Evolutionary conservation across 768 basidiomycete species (phyloP).

Genomic region (Podaxis sp.): DNA sequence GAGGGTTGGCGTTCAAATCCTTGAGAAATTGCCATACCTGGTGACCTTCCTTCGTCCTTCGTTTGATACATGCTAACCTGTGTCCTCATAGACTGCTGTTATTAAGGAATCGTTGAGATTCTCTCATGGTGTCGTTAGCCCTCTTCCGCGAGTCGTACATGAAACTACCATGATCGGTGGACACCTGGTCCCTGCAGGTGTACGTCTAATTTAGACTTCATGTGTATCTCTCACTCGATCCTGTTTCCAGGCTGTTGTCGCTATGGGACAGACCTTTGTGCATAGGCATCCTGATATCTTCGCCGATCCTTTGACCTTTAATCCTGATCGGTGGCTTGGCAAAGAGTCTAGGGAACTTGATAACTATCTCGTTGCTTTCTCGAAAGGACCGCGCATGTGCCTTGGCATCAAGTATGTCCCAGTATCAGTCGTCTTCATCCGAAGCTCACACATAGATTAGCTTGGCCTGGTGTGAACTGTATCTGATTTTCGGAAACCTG

Average conservation of each 20-base stretch:
- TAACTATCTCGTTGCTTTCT: slow-evolving; percentile 41
- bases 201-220: slow-evolving; percentile 19
- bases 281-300: slow-evolving; percentile 41
- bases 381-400: slow-evolving; percentile 45
- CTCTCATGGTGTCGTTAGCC: slow-evolving; percentile 37
- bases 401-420: slow-evolving; percentile 41
- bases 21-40: slow-evolving; percentile 49
- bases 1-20: slow-evolving; percentile 29
- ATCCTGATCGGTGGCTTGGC: slow-evolving; percentile 44
- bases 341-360: slow-evolving; percentile 35
- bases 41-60: slow-evolving; percentile 25
- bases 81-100: slow-evolving; percentile 38
- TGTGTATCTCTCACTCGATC: background rate
- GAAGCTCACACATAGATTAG: background rate
- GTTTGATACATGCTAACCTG: background rate
- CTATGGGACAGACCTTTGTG: slow-evolving; percentile 38
- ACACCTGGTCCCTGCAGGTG: slow-evolving; percentile 35
- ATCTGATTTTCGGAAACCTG: background rate
- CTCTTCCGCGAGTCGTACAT: slow-evolving; percentile 39
- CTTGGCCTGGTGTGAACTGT: background rate
- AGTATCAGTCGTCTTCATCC: background rate
- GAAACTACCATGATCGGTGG: slow-evolving; percentile 34
- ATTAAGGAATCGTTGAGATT: slow-evolving; percentile 47
- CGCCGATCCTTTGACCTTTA: slow-evolving; percentile 36
- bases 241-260: slow-evolving; percentile 35